Percentiles rank a stretch among this genome's conserved stretches.
Conservation (phyloP, 257 asterid genomes). For the Solanum corneliomulleri region DNA sequence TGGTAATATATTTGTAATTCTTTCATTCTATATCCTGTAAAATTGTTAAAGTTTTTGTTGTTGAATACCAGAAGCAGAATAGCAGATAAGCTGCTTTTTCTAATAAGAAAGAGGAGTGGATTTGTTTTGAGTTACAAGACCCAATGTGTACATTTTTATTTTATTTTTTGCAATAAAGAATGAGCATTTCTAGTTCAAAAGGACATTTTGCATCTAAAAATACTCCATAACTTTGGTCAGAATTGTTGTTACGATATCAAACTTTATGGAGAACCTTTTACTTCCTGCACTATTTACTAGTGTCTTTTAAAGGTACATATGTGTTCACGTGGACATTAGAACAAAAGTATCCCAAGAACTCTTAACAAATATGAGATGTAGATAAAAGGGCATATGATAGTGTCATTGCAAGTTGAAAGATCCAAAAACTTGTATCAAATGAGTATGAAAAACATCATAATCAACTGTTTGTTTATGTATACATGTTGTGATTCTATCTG, state of each 20-base stretch:
- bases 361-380: not conserved
- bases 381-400: not conserved
- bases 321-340: not conserved
- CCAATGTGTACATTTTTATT: not conserved
- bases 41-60: not conserved
- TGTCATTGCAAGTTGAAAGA: constrained; percentile 13
- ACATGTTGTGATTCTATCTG: constrained; percentile 21
- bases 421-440: constrained; percentile 41
- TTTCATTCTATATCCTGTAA: not conserved
- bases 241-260: no score
- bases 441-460: constrained; percentile 32
- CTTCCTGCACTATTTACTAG: no score
- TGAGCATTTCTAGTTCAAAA: not conserved
- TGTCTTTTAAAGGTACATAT: no score
- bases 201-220: not conserved
- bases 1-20: not conserved
- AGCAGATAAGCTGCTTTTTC: not conserved
- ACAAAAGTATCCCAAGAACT: not conserved
- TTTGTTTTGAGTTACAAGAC: not conserved
- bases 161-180: not conserved
- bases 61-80: not conserved
- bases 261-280: no score
- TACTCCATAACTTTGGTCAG: no score
- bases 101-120: not conserved
- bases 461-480: constrained; percentile 36